Conservation (phyloP, 805 yeast genomes). For the Lipomyces oligophaga region DNA sequence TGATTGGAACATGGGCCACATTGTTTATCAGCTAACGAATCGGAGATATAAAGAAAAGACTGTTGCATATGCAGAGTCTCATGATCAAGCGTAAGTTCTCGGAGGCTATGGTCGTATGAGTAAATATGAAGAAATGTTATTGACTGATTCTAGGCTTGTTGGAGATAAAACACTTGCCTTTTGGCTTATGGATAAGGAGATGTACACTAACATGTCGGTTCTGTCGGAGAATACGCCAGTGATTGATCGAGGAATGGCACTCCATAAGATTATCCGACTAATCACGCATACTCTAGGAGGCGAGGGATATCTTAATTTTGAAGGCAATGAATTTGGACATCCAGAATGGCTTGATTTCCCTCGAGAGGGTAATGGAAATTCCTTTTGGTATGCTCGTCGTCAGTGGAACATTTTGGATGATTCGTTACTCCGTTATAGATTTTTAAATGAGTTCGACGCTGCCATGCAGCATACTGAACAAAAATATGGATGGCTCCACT, state of each 20-base stretch:
- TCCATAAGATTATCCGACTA: conserved; percentile 87
- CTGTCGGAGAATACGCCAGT: conserved; percentile 68
- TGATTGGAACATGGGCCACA: conserved; percentile 83
- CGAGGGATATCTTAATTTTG: conserved; percentile 92
- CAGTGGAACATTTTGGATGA: conserved; percentile 88
- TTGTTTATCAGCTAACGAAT: conserved; percentile 77
- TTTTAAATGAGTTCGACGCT: conserved; percentile 73
- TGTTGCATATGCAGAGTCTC: conserved; percentile 89
- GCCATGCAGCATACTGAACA: conserved; percentile 78
- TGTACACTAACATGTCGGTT: conserved; percentile 92
- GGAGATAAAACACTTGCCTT: conserved; percentile 96
- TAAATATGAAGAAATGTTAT: neutral
- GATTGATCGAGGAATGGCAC: conserved; percentile 82
- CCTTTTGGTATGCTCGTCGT: conserved; percentile 90
- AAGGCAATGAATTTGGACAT: conserved; percentile 97
- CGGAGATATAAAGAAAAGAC: conserved; percentile 86
- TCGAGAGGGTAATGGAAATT: conserved; percentile 77
- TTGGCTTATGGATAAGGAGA: conserved; percentile 96
- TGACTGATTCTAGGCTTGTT: conserved; percentile 46
- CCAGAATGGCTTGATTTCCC: conserved; percentile 99
- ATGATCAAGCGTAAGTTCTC: conserved; percentile 72
- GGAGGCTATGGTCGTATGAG: neutral
- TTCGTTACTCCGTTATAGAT: conserved; percentile 71
- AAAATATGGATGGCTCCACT: conserved; percentile 64
- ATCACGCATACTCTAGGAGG: conserved; percentile 92